Evolutionary conservation across 768 basidiomycete genomes (phyloP), one percentile per base, ranked within the genome.

Genomic region (Tephrocybe sp.): DNA sequence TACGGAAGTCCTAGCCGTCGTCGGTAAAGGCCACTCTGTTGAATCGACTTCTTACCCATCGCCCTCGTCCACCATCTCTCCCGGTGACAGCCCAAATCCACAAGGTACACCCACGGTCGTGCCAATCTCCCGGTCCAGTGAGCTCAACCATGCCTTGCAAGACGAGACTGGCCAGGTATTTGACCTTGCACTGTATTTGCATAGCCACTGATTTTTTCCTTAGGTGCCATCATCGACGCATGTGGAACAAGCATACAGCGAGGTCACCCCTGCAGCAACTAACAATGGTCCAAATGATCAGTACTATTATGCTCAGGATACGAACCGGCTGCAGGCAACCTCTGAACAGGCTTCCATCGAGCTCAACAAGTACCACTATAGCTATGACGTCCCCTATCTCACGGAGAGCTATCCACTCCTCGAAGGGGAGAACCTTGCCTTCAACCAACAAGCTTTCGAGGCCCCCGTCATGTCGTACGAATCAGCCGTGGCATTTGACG

Each of bases 41-140:
- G 51, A 49, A 15, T 22, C 53, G 34, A 53, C 24, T 21, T 52
- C 53, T 15, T 60, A 76, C 40, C 58, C 74, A 29, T 76, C 76
- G 0, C 75, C 76, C 13, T 58, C 71, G 1, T 75, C 75, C 18
- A 76, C 75, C 3, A 62, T 74, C 19, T 74, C 75, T 1, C 70
- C 76, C 44, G 64, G 64, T 19, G 65, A 63, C 11, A 69, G 66
- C 52, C 66, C 72, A 25, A 56, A 57, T 22, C 42, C 45, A 36
- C 60, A 61, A n/a, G 47, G 50, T 15, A 49, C 56, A n/a, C 46
- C 54, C 16, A 33, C 59, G 2, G 21, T 57, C 15, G 50, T 69
- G 15, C 60, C 59, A 12, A 66, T 70, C 41, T 69, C 68, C 22
- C 57, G 60, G 34, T 64, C 69, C 22, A 71, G 69, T 56, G 69